Base-by-base conservation (phyloP, 805 yeast species). In the Saturnispora mendoncae region DNA sequence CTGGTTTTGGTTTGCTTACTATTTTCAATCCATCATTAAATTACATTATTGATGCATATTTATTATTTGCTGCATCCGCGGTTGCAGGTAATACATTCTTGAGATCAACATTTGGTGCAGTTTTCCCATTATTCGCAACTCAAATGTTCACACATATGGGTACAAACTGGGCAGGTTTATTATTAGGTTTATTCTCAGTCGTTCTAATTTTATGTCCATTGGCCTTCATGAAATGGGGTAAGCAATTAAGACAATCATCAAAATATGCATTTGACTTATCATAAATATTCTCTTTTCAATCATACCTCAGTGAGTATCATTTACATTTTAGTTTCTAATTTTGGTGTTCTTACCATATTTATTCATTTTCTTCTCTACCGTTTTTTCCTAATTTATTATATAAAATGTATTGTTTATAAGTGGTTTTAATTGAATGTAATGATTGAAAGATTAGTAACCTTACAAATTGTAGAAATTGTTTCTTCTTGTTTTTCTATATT, bases 111-210 rank as follows among this genome's bases (percentile, higher is more conserved):
- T 75, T 78, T 48, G 90, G 84, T 39, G 83, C 80, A 20, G 61
- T 51, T 18, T 61, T 61, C 53, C 57, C 57, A 32, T 64, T 84
- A 41, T 84, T 84, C 55, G 83, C 86, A 1, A 62, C 69, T 3
- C 78, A 71, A 49, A 79, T 84, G 88, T 82, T 83, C 60, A 58
- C 65, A 21, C 68, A 67, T 44, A 69, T 84, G 74, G 83, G 84
- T 28, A 69, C 69, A 25, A 77, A 82, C 51, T 84, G 90, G 88
- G 90, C 92, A 1, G 87, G 88, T 44, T 64, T 84, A 23, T 56
- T 84, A 20, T 55, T 84, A 31, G 87, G 87, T 13, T 66, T 78
- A 41, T 65, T 84, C 40, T 77, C 80, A 0, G 61, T 66, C 2
- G 66, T 62, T 2, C 54, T 84, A 62, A 60, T 73, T 21, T 82